Evolutionary conservation across 2,329 filamentous ascomycete species (phyloP), one percentile per base, ranked within the genome.

Genomic region (Penicillium corylophilum): DNA sequence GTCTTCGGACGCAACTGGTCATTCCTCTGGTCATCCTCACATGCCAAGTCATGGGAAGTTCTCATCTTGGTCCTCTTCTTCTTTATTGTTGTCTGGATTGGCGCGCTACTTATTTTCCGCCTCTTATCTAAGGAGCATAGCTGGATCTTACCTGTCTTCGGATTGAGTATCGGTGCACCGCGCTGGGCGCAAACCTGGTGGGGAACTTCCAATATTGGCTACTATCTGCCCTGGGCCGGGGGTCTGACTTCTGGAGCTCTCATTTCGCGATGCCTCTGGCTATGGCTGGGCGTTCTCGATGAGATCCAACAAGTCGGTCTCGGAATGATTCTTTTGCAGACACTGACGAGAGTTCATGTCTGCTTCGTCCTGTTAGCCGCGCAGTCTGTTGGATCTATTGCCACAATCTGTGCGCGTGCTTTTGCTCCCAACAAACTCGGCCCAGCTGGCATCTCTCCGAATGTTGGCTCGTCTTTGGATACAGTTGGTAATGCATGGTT

Each of bases 171-270:
- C 9, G 82, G 70, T 13, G 83, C 83, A 5, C 84, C 84, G 2
- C 76, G 84, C 54, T 88, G 84, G 82, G 79, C 79, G 24, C 84
- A 88, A 66, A 86, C 86, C 64, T 81, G 85, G 64, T 87, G 85
- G 85, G 80, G 78, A 12, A 80, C 79, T 5, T 82, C 79, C 4
- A 78, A 79, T 31, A 79, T 85, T 57, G 84, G 83, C 6, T 72
- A 77, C 46, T 86, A 81, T 61, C 68, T 88, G 1, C 84, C 84
- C 2, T 87, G 84, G 59, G 57, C 79, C 2, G 81, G 81, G 24
- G 70, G 74, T 2, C 76, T 78, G 12, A 68, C 81, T 1, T 74
- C 77, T 10, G 35, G 35, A 12, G 35, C 35, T 12, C 35, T 38
- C 4, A 6, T 38, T 4, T 38, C 35, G 16, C 18, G 35, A 38